These are phyloP conservation scores for Handroanthus guayacan DNA, from an alignment of 257 asterid genomes.

Conservation along the genomic window DNA sequence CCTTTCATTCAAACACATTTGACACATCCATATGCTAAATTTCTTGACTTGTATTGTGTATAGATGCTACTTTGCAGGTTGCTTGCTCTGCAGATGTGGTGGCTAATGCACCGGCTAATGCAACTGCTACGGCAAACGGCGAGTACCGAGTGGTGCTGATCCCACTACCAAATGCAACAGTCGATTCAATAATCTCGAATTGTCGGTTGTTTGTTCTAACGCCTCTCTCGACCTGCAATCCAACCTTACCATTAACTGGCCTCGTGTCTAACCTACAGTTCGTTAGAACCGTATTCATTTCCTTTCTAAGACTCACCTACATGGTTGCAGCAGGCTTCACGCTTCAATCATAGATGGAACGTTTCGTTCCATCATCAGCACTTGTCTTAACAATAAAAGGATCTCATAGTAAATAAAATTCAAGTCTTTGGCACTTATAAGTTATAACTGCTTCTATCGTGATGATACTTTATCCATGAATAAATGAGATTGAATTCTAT, in stretches of 20 bases:
- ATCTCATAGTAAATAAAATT: background rate
- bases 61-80: slow-evolving; percentile 32
- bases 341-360: background rate
- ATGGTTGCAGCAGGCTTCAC: slow-evolving; percentile 36
- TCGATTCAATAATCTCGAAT: slow-evolving; percentile 30
- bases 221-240: slow-evolving; percentile 38
- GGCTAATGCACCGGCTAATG: slow-evolving; percentile 19
- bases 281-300: slow-evolving; percentile 7
- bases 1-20: background rate
- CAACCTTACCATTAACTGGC: slow-evolving; percentile 26
- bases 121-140: slow-evolving; percentile 21
- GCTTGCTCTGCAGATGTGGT: slow-evolving; percentile 29
- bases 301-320: slow-evolving; percentile 23
- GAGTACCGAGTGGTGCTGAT: slow-evolving; percentile 23
- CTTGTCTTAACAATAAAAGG: background rate
- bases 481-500: background rate
- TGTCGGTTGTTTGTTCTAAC: slow-evolving; percentile 35
- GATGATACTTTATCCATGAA: background rate
- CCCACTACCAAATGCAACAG: slow-evolving; percentile 34
- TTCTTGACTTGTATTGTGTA: background rate
- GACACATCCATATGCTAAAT: background rate
- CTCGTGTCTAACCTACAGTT: slow-evolving; percentile 35
- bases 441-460: background rate
- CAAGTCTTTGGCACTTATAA: too few species aligned
- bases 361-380: background rate